These are phyloP conservation scores for Pleurozium schreberi DNA, from an alignment of 225 moss, liverwort and hornwort species.

Conservation along the genomic window DNA sequence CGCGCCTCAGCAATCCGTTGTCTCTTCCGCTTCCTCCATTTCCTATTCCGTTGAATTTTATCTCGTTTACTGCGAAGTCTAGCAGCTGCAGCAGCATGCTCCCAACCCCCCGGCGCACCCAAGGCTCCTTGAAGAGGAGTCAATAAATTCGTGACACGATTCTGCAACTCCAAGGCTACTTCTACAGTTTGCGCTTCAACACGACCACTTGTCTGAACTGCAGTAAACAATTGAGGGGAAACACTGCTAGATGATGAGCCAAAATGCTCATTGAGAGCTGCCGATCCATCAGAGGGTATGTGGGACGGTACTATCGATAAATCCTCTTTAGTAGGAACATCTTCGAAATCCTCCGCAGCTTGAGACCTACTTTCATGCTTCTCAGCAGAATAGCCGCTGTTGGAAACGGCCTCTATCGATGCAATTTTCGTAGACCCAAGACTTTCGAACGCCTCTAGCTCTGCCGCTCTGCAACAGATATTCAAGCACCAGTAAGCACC, in stretches of 20 bases:
- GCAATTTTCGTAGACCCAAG: background rate
- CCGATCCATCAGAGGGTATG: background rate
- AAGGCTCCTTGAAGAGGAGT: slow-evolving; percentile 61
- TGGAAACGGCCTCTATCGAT: background rate
- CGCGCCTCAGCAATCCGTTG: slow-evolving; percentile 57
- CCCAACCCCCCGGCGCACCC: slow-evolving; percentile 43
- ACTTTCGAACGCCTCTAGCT: slow-evolving; percentile 32
- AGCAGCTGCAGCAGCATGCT: slow-evolving; percentile 44
- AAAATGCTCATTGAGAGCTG: background rate
- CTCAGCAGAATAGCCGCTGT: background rate
- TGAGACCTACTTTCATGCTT: background rate
- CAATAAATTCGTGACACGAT: slow-evolving; percentile 38
- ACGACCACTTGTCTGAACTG: slow-evolving; percentile 18
- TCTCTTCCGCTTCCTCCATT: slow-evolving; percentile 78
- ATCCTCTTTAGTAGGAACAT: background rate
- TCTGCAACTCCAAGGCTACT: slow-evolving; percentile 56
- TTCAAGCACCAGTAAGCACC: background rate
- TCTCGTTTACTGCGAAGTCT: slow-evolving; percentile 45
- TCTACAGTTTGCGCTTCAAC: slow-evolving; percentile 21
- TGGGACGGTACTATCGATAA: background rate
- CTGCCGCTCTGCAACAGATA: slow-evolving; percentile 33
- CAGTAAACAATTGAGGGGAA: slow-evolving; percentile 1
- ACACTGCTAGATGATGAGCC: background rate
- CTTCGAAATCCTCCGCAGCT: background rate
- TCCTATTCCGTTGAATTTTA: slow-evolving; percentile 71